A percentile compares a stretch with the other conserved stretches of the same genome.
Conservation (phyloP, 768 basidiomycete genomes). For the Tulasnella sp. region DNA sequence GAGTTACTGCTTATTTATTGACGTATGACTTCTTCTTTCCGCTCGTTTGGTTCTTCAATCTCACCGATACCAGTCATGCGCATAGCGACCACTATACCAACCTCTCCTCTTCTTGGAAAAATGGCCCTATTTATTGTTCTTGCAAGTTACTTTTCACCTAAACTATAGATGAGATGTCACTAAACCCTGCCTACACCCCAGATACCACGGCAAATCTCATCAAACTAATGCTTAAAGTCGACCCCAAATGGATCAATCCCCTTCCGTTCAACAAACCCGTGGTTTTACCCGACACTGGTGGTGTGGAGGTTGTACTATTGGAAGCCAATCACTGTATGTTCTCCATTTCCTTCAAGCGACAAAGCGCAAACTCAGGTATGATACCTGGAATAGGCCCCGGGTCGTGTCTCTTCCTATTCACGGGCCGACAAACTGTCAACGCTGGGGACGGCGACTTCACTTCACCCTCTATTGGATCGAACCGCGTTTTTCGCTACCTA, state of each 20-base stretch:
- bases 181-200: neutral
- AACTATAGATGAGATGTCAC: neutral
- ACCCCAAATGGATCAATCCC: conserved; percentile 78
- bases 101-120: conserved; percentile 74
- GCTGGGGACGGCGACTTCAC: conserved; percentile 74
- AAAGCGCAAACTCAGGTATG: neutral
- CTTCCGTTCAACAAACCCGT: conserved; percentile 70
- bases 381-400: conserved; percentile 46
- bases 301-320: conserved; percentile 84
- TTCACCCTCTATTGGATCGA: conserved; percentile 57
- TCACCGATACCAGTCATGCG: conserved; percentile 53
- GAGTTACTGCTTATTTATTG: conserved; percentile 80
- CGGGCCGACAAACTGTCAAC: conserved; percentile 78
- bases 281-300: conserved; percentile 65
- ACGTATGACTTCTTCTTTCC: conserved; percentile 41
- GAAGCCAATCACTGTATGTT: conserved; percentile 89
- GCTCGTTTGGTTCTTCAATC: neutral
- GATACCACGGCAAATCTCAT: conserved; percentile 72
- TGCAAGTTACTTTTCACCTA: conserved; percentile 22
- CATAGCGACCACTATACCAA: conserved; percentile 97
- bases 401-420: conserved; percentile 85
- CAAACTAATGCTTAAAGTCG: conserved; percentile 79
- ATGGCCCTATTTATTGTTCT: conserved; percentile 93
- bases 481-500: conserved; percentile 67
- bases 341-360: neutral